Evolutionary conservation across 177 flowering plant species (phyloP).

Genomic region (Vitis hybrid): DNA sequence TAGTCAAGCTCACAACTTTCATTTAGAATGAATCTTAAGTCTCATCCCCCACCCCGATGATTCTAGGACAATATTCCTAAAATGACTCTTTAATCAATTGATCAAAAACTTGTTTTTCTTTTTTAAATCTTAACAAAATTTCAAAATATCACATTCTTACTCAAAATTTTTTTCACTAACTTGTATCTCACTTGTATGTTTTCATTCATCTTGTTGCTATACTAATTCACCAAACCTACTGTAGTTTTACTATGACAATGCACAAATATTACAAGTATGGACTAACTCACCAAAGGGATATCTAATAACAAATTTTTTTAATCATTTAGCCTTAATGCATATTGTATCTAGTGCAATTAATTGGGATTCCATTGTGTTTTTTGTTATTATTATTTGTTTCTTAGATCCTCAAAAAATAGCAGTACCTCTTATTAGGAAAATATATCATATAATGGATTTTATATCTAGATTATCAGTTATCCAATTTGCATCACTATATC

Average conservation of each 20-base stretch:
- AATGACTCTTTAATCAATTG: not conserved
- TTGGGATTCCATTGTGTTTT: not conserved
- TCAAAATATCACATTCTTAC: not conserved
- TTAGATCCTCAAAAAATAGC: not conserved
- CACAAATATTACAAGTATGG: not conserved
- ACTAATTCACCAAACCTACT: not conserved
- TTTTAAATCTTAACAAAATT: not conserved
- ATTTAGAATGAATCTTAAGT: not conserved
- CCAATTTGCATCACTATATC: not conserved
- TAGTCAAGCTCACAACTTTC: too few species aligned
- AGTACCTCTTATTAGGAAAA: rapidly evolving
- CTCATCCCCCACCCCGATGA: not conserved
- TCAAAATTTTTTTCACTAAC: not conserved
- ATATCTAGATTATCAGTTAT: not conserved
- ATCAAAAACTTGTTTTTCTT: not conserved
- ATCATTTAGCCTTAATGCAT: not conserved
- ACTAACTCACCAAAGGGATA: not conserved
- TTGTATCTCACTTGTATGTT: not conserved
- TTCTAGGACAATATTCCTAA: not conserved
- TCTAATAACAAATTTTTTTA: not conserved
- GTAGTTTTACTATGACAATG: not conserved
- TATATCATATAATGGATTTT: not conserved
- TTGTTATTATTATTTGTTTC: not conserved
- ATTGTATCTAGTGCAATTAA: not conserved
- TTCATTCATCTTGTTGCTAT: not conserved